Evolutionary conservation across 139 green algal species (phyloP).

Genomic region (Pycnococcus provasolii): DNA sequence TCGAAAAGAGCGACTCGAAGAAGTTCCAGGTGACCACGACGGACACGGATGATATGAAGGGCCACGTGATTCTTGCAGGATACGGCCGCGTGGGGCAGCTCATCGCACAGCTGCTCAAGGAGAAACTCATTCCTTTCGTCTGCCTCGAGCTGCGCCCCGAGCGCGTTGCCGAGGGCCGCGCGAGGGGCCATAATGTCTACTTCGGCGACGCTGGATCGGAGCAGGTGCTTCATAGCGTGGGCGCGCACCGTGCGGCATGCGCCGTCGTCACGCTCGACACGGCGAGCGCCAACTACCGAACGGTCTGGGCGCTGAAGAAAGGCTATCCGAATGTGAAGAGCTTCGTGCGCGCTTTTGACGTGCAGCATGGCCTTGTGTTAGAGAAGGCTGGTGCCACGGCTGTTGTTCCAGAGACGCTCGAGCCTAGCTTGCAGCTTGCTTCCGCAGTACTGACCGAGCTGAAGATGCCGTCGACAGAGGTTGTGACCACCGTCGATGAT

Average conservation of each 20-base stretch:
- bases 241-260: constrained; percentile 66
- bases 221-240: constrained; percentile 64
- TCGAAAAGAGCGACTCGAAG: constrained; percentile 62
- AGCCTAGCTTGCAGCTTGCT: constrained; percentile 89
- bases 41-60: constrained; percentile 53
- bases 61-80: constrained; percentile 87
- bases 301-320: constrained; percentile 77
- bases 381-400: constrained; percentile 87
- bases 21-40: too few relatives aligned
- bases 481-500: constrained; percentile 34
- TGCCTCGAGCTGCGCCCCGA: constrained; percentile 76
- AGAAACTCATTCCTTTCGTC: constrained; percentile 94
- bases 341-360: constrained; percentile 93
- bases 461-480: constrained; percentile 62
- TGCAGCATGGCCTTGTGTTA: constrained; percentile 86
- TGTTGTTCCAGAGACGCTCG: constrained; percentile 92
- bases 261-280: constrained; percentile 87
- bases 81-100: constrained; percentile 77
- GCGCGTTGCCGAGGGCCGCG: constrained; percentile 48
- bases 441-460: constrained; percentile 76
- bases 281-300: constrained; percentile 45
- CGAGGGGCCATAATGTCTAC: constrained; percentile 85
- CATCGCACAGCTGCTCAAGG: constrained; percentile 81
- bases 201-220: constrained; percentile 87
- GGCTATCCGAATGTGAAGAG: constrained; percentile 60